Base-by-base conservation (phyloP, 2,329 filamentous ascomycete species). In the Aureobasidium sp. region DNA sequence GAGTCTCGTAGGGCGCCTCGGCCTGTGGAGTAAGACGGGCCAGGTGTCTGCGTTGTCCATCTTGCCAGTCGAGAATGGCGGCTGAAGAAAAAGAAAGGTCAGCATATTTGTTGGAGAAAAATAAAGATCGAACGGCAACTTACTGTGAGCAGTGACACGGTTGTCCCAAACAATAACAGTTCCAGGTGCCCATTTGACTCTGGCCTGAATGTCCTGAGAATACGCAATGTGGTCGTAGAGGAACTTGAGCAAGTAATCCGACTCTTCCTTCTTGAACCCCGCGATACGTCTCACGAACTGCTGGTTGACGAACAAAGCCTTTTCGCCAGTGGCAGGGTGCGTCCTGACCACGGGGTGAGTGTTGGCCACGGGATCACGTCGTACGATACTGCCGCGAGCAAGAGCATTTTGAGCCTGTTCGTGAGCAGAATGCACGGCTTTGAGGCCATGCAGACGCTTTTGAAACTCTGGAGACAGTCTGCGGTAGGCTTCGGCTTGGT, bases 101-200 rank as follows among this genome's bases (percentile, higher is more conserved):
- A 61, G 57, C 37, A 42, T 48, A 3, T 34, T 20, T 11, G n/a
- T 14, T 1, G 9, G 14, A 27, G 34, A 27, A n/a, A 11, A 2
- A 15, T 8, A 88, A 17, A 25, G 22, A 25, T 20, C 57, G 11
- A 49, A 5, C 3, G 0, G 5, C 14, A 52, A 44, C 57, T 61
- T 44, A 61, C 57, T 64, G 73, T 96, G 90, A 67, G 85, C 82
- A 11, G 88, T 91, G 0, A 92, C 84, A 36, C 90, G 81, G 77
- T 93, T 94, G 73, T 94, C 90, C 90, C 90, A 95, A 0, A 93
- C 85, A 1, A 94, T 88, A 1, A 95, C 90, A 0, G 89, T 93
- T n/a, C 84, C 83, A 47, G 84, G 80, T 67, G 85, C 85, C 90
- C 90, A 95, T 73, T 87, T 88, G 55, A 96, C 81, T 27, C 89